phyloP scores from a whole-genome alignment of 768 basidiomycete genomes.

The Russula sp. region DNA sequence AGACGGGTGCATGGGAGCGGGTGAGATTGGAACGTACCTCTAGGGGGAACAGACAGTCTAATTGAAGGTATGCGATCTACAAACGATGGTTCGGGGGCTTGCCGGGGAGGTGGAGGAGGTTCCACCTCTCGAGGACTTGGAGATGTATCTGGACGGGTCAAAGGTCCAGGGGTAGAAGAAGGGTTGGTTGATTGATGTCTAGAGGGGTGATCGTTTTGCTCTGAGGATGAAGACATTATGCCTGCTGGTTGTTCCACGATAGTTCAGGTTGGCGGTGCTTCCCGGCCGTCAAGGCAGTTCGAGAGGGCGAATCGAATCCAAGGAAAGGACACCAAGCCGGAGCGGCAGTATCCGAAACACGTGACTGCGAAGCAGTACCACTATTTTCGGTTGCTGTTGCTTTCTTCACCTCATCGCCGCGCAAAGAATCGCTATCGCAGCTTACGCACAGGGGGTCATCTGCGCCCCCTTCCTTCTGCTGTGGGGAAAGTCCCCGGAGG shows the following conservation, averaged over 20 bases:
- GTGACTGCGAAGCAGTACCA: background rate
- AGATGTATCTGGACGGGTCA: conserved; percentile 1
- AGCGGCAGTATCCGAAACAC: conserved; percentile 13
- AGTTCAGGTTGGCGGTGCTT: background rate
- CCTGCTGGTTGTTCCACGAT: background rate
- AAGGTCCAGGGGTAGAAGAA: conserved; percentile 5
- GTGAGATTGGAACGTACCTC: conserved; percentile 1
- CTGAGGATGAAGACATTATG: conserved; percentile 9
- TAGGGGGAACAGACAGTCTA: conserved; percentile 17
- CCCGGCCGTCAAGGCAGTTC: background rate
- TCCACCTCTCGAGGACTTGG: conserved; percentile 3
- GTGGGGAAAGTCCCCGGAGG: conserved; percentile 96
- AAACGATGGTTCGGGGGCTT: conserved; percentile 14
- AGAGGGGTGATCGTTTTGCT: conserved; percentile 1
- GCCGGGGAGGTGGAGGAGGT: conserved; percentile 16
- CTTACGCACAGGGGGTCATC: conserved; percentile 57
- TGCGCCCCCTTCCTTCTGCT: conserved; percentile 47
- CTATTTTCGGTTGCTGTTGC: conserved; percentile 24
- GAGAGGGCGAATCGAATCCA: background rate
- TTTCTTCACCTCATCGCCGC: conserved; percentile 40
- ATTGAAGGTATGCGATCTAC: conserved; percentile 20
- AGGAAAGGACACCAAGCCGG: background rate
- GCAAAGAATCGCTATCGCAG: conserved; percentile 85
- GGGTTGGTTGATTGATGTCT: background rate
- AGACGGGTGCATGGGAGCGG: background rate